A percentile compares a stretch with the other conserved stretches of the same genome.
Conservation (phyloP, 768 basidiomycete species). For the Porphyrellus cyaneotinctus region DNA sequence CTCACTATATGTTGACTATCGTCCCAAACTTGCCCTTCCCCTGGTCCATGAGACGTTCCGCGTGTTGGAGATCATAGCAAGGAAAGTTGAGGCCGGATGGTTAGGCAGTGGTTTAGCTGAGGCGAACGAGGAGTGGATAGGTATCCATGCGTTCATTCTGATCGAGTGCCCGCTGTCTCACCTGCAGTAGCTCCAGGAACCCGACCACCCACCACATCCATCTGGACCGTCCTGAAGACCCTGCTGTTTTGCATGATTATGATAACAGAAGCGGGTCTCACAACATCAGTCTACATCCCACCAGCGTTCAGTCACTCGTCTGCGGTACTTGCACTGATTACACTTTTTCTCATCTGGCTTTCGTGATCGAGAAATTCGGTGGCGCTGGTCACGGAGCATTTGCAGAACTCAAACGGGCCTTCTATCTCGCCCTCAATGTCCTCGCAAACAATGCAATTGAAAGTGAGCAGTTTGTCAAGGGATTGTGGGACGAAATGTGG, state of each 20-base stretch:
- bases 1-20: constrained; percentile 36
- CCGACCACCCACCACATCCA: constrained; percentile 41
- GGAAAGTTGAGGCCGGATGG: constrained; percentile 48
- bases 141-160: constrained; percentile 36
- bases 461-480: constrained; percentile 37
- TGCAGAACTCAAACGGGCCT: constrained; percentile 65
- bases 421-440: constrained; percentile 76
- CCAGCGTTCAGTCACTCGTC: constrained; percentile 38
- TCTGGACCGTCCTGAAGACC: constrained; percentile 72
- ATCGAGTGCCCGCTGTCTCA: constrained; percentile 3
- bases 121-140: constrained; percentile 19
- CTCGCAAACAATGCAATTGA: constrained; percentile 42
- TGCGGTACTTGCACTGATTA: constrained; percentile 47
- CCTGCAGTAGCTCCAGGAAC: constrained; percentile 38
- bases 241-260: constrained; percentile 68
- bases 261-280: constrained; percentile 60
- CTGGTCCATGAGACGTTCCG: constrained; percentile 27
- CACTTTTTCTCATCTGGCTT: constrained; percentile 63
- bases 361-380: constrained; percentile 78
- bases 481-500: constrained; percentile 32
- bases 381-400: constrained; percentile 57
- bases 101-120: constrained; percentile 34
- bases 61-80: constrained; percentile 34
- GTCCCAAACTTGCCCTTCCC: constrained; percentile 26
- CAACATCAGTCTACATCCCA: constrained; percentile 49